Evolutionary conservation across 495 filamentous ascomycete species (phyloP), one percentile per base, ranked within the genome.

Genomic region (Trichoderma asperelloides): DNA sequence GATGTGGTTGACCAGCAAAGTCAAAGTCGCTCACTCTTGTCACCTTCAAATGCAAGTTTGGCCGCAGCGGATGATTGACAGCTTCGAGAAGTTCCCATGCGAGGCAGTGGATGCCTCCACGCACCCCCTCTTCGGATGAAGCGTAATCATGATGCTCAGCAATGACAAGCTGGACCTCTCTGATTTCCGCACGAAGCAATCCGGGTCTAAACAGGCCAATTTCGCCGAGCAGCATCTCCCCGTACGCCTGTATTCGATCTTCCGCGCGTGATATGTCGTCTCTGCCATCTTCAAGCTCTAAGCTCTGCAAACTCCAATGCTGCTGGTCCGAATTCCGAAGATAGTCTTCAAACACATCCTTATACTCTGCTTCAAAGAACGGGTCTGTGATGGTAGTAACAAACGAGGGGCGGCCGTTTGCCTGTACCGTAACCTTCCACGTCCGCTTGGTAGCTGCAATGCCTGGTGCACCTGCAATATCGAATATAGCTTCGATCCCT

Each of bases 101-200:
- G 6, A 65, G n/a, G 41, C 64, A 49, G 41, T 65, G 64, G 64
- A 65, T 65, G 64, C 64, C 41, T 47, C 37, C 64, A n/a, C 5
- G 18, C 62, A 30, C 12, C 12, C 18, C 9, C 12, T 33, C 9
- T n/a, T 25, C 27, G 21, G 6, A 18, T 40, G 23, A 11, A 30
- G 12, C 25, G 21, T 12, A 13, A 28, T 40, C 62, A 21, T 64
- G 62, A 12, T 40, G 62, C 11, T 64, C 62, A 13, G 40, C 62
- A 30, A 64, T 11, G 33, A 64, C n/a, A 33, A 64, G 30, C 62
- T 64, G 62, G 15, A 13, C n/a, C 16, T 64, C 62, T 1, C 5
- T 9, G 6, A 40, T 23, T 16, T 30, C 62, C 7, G 30, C 27
- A 13, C 55, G 55, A 4, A 40, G 33, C 33, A 64, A 3, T 64